Base-by-base conservation (phyloP, 495 filamentous ascomycete species). In the Astrothelium subdiscretum region DNA sequence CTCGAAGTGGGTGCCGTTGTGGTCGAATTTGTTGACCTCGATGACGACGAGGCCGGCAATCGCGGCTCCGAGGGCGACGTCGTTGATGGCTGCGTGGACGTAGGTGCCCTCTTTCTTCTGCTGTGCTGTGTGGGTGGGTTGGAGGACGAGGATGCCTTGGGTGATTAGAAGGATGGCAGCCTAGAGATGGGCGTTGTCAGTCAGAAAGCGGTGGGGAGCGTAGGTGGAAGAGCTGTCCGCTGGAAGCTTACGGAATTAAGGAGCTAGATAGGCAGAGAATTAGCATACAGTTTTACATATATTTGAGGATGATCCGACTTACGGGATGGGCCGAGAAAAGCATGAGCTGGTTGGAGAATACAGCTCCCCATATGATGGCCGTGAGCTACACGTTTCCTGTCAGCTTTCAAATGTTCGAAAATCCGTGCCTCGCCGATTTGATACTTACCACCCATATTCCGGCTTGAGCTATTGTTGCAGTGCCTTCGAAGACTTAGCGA, bases 311-410 rank as follows among this genome's bases (percentile, higher is more conserved):
- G 15, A 52, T 13, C 31, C 54, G n/a, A 70, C 79, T 67, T 74
- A 86, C 84, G 8, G 92, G 92, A 76, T 97, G 92, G 0, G 87
- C 80, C 3, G 89, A 87, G 77, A 97, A 92, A 61, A 96, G 79
- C 0, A 87, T 81, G 32, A 88, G 67, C 22, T 80, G 77, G 32
- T 83, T 74, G 29, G 82, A 79, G 71, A 96, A 83, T 66, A 95
- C 79, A 62, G 78, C 80, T 31, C 83, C 82, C 87, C 87, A 95
- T 66, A 95, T 78, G 31, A 89, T 79, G 22, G 80, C 81, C 31
- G 83, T 76, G 57, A 96, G 81, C 81, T 95, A 71, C 61, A 74
- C 15, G 57, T 66, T 67, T 59, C 72, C 13, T 32, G 35, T 35
- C n/a, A 31, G 29, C 6, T n/a, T 27, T 52, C 15, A 61, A 27